Evolutionary conservation across 1,139 yeast genomes (phyloP).

Genomic region (Debaryomyces udenii): DNA sequence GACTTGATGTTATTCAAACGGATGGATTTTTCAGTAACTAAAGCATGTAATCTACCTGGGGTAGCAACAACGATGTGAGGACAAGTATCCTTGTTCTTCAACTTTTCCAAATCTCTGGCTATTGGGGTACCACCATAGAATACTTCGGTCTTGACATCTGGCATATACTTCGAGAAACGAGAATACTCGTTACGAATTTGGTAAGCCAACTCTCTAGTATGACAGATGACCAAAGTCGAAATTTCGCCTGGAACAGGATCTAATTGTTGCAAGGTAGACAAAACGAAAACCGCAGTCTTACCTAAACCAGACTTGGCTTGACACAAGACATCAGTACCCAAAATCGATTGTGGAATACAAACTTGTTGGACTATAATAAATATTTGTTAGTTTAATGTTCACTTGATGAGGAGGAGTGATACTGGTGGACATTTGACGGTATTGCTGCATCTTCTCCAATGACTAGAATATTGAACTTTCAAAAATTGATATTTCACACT

Average conservation of each 20-base stretch:
- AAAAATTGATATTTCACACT: too few relatives aligned
- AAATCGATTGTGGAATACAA: conserved; percentile 96
- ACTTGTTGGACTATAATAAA: conserved; percentile 82
- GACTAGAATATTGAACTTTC: background rate
- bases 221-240: conserved; percentile 91
- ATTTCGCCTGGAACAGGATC: conserved; percentile 98
- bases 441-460: conserved; percentile 8
- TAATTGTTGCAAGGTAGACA: conserved; percentile 93
- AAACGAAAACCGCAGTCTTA: conserved; percentile 97
- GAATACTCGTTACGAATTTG: conserved; percentile 97
- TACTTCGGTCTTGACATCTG: conserved; percentile 95
- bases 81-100: conserved; percentile 90
- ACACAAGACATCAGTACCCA: conserved; percentile 96
- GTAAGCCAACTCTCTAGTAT: conserved; percentile 97
- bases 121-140: conserved; percentile 96
- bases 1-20: conserved; percentile 90
- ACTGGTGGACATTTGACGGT: conserved; percentile 8
- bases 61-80: conserved; percentile 98
- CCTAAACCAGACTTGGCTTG: conserved; percentile 99
- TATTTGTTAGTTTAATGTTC: conserved; percentile 14
- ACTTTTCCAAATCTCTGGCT: conserved; percentile 80
- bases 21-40: conserved; percentile 87
- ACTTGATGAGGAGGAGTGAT: conserved; percentile 6
- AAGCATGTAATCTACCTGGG: conserved; percentile 95
- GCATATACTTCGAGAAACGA: conserved; percentile 97